A percentile compares a stretch with the other conserved stretches of the same genome.
phyloP scores from a whole-genome alignment of 805 yeast genomes.

The Sugiyamaella floridensis region DNA sequence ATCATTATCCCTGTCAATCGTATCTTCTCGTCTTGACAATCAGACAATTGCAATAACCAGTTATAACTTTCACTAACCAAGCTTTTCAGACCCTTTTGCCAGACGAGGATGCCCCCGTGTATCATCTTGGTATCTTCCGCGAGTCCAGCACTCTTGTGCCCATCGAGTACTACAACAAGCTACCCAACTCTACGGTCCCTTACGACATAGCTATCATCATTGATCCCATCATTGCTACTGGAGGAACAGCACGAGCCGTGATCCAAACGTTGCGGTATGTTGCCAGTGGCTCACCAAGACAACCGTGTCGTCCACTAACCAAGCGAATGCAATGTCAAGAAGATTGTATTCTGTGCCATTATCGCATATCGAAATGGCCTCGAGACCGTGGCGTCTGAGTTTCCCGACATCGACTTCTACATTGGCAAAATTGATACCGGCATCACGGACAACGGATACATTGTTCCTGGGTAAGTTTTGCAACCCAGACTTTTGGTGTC shows the following conservation, averaged over 20 bases:
- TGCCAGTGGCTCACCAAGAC: neutral
- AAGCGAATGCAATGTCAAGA: conserved; percentile 29
- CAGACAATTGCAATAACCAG: neutral
- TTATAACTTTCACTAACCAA: neutral
- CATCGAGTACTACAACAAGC: conserved; percentile 31
- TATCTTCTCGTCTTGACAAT: too few species aligned
- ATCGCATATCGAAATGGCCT: conserved; percentile 25
- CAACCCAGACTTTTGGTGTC: neutral
- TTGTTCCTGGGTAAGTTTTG: conserved; percentile 25
- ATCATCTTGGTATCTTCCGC: conserved; percentile 30
- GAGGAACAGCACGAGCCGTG: conserved; percentile 31
- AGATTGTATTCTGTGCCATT: conserved; percentile 24
- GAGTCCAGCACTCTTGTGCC: conserved; percentile 28
- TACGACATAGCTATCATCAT: conserved; percentile 25
- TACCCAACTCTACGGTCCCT: conserved; percentile 20
- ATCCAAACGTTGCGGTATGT: conserved; percentile 23
- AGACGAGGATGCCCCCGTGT: conserved; percentile 24
- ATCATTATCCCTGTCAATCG: too few species aligned
- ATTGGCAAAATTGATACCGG: conserved; percentile 25
- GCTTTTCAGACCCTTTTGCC: conserved; percentile 27
- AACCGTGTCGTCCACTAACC: neutral
- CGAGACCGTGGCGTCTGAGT: conserved; percentile 13
- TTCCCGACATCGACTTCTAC: conserved; percentile 23
- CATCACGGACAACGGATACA: conserved; percentile 24
- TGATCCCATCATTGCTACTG: conserved; percentile 33